Evolutionary conservation across 257 asterid genomes (phyloP).

Genomic region (Cynanchum wilfordii): DNA sequence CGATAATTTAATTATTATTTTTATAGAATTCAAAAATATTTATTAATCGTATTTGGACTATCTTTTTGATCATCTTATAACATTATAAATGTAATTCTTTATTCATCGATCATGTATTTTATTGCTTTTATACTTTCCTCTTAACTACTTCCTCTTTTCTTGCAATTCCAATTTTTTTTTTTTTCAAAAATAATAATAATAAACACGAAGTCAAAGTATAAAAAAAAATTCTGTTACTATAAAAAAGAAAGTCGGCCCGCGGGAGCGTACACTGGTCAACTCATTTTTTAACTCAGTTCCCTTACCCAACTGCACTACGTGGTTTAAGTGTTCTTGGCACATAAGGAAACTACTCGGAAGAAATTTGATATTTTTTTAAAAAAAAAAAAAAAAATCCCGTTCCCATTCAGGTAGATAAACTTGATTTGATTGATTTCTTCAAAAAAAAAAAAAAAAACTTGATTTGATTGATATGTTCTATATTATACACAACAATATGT

Average conservation of each 20-base stretch:
- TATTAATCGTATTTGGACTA: too few relatives aligned
- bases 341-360: conserved; percentile 6
- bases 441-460: background rate
- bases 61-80: too few relatives aligned
- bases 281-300: background rate
- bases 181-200: too few relatives aligned
- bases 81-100: too few relatives aligned
- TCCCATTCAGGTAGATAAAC: background rate
- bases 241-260: conserved; percentile 11
- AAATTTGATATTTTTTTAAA: background rate
- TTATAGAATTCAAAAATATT: too few relatives aligned
- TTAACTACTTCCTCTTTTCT: background rate
- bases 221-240: too few relatives aligned
- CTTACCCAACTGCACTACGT: background rate
- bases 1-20: too few relatives aligned
- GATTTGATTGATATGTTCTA: background rate
- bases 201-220: background rate
- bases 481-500: background rate
- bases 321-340: conserved; percentile 10
- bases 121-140: too few relatives aligned
- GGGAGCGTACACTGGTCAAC: conserved; percentile 9
- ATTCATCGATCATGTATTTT: too few relatives aligned
- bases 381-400: background rate
- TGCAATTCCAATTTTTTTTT: background rate
- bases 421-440: background rate